Evolutionary conservation across 495 filamentous ascomycete species (phyloP).

Genomic region (Tuber magnatum): DNA sequence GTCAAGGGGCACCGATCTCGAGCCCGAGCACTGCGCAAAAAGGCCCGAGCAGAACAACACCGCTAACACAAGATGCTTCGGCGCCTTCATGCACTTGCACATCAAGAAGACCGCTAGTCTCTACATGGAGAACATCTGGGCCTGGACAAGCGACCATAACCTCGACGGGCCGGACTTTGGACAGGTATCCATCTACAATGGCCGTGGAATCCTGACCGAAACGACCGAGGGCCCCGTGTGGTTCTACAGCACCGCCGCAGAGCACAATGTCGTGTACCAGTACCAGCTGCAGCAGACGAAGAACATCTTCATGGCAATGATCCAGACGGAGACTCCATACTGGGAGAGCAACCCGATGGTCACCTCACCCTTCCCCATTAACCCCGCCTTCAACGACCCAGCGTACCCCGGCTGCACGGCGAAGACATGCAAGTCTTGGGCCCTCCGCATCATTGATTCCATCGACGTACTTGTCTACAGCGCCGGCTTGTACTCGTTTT

Average conservation of each 20-base stretch:
- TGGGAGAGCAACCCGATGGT: slow-evolving; percentile 79
- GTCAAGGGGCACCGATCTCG: slow-evolving; percentile 68
- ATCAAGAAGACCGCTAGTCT: slow-evolving; percentile 61
- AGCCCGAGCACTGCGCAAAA: slow-evolving; percentile 68
- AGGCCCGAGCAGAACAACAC: slow-evolving; percentile 54
- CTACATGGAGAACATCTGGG: slow-evolving; percentile 90
- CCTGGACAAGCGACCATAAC: slow-evolving; percentile 91
- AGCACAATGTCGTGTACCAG: slow-evolving; percentile 85
- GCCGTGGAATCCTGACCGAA: slow-evolving; percentile 77
- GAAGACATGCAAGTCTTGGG: slow-evolving; percentile 72
- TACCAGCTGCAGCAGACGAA: slow-evolving; percentile 75
- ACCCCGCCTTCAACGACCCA: slow-evolving; percentile 63
- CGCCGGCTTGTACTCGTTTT: slow-evolving; percentile 78
- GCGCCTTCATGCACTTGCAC: slow-evolving; percentile 76
- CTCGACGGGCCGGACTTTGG: slow-evolving; percentile 68
- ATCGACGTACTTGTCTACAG: slow-evolving; percentile 66
- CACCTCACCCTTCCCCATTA: slow-evolving; percentile 57
- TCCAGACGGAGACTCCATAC: slow-evolving; percentile 91
- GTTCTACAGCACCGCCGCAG: slow-evolving; percentile 67
- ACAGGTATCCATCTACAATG: slow-evolving; percentile 88
- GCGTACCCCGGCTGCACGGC: slow-evolving; percentile 60
- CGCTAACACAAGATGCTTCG: slow-evolving; percentile 55
- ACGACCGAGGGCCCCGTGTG: slow-evolving; percentile 53
- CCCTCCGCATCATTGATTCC: slow-evolving; percentile 67
- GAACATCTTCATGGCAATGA: slow-evolving; percentile 75